Evolutionary conservation across 2,329 filamentous ascomycete species (phyloP), one percentile per base, ranked within the genome.

Genomic region (Trichoderma endophyticum): DNA sequence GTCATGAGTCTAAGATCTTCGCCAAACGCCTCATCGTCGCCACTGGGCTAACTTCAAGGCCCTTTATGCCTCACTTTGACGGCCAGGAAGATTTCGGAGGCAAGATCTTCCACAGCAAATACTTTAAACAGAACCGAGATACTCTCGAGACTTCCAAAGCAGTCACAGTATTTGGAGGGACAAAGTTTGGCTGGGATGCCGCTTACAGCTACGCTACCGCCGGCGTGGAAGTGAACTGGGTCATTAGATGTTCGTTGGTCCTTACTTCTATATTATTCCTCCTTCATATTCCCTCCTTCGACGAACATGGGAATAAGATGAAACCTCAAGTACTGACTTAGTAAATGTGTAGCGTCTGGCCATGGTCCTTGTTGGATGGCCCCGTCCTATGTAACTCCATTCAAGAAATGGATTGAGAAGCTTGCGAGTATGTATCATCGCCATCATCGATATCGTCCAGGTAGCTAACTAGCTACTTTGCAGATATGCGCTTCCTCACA

Each of bases 351-450:
- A 82, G 80, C 77, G 36, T 84, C 80, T 32, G 89, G 89, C 3
- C 86, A 88, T 72, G 89, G 90, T 0, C 88, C 90, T 0, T 82
- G 84, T 0, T 92, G 84, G 84, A 84, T 92, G 79, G 80, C 87
- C 0, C 87, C 88, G 1, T 80, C 87, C 1, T 89, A 88, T 70
- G 89, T 93, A 18, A 92, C 91, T 1, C 90, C 90, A 0, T 77
- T 92, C n/a, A 90, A 90, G 78, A 86, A 86, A 72, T 89, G 88
- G 86, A 81, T 93, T 0, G 91, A 94, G 79, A 89, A 91, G 75
- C 84, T 94, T 5, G 86, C 91, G 4, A 86, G 87, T 83, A 72
- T 70, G 82, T 80, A 8, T 28, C 43, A 1, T 32, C 4, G 36
- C 7, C 34, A 32, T 39, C 36, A 30, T 60, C 5, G 21, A n/a